Evolutionary conservation across 139 green algal genomes (phyloP).

Genomic region (Haematococcus lacustris): DNA sequence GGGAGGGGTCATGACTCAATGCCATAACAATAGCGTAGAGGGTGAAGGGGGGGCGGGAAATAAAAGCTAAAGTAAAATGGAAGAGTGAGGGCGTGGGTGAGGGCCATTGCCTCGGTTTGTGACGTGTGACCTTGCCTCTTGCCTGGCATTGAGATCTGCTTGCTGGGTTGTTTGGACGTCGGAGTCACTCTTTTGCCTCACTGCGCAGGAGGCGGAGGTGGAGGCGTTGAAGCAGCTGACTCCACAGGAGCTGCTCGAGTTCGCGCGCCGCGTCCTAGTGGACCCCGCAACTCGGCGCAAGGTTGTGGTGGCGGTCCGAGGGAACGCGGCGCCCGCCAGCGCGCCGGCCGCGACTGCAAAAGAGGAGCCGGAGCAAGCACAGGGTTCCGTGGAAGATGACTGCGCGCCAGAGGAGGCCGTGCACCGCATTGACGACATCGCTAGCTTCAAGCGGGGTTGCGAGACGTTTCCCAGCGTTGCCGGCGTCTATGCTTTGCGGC

Average conservation of each 20-base stretch:
- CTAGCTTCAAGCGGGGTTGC: background rate
- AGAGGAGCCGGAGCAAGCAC: background rate
- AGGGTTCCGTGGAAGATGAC: background rate
- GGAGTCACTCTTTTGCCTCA: too few relatives aligned
- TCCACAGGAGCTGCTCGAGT: background rate
- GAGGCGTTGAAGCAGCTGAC: background rate
- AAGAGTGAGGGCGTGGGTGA: too few relatives aligned
- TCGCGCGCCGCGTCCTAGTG: background rate
- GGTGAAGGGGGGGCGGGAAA: too few relatives aligned
- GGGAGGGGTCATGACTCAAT: too few relatives aligned
- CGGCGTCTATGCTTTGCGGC: background rate
- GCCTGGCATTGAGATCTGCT: background rate
- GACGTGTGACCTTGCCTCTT: too few relatives aligned
- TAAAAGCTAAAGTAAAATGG: too few relatives aligned
- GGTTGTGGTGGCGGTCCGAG: background rate
- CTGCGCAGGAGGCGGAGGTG: background rate
- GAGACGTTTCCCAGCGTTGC: background rate
- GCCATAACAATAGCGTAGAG: background rate
- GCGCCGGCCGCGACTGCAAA: background rate
- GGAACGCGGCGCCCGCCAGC: background rate
- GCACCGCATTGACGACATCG: background rate
- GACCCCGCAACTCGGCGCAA: background rate
- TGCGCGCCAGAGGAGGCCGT: background rate
- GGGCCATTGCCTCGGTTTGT: too few relatives aligned
- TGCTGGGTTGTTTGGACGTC: background rate